Evolutionary conservation across 2,329 filamentous ascomycete species (phyloP).

Genomic region (Aureobasidium sp.): DNA sequence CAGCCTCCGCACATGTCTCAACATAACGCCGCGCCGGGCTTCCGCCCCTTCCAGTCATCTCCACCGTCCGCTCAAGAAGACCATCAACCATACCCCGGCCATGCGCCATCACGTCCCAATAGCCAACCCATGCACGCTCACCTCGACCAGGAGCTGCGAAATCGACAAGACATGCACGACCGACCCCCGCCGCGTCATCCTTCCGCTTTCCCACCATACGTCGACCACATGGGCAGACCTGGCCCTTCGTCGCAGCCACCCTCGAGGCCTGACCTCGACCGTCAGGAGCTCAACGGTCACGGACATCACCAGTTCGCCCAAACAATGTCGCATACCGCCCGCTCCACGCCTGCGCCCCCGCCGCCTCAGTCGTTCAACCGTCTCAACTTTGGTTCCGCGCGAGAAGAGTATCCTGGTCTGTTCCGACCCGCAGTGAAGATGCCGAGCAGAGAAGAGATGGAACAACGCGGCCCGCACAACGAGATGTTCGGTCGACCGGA

Average conservation of each 20-base stretch:
- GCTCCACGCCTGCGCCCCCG: conserved; percentile 5
- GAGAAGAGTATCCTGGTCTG: conserved; percentile 26
- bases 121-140: conserved; percentile 26
- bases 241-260: neutral
- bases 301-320: neutral
- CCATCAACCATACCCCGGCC: neutral
- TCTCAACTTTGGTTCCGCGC: conserved; percentile 23
- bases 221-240: conserved; percentile 1
- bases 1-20: conserved; percentile 16
- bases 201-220: conserved; percentile 5
- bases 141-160: conserved; percentile 16
- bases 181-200: neutral
- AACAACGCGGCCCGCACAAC: conserved; percentile 11
- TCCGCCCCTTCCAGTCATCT: conserved; percentile 28
- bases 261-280: conserved; percentile 1
- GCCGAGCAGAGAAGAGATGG: conserved; percentile 9
- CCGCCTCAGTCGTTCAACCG: conserved; percentile 17
- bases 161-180: conserved; percentile 15
- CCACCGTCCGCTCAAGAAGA: conserved; percentile 24
- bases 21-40: conserved; percentile 19
- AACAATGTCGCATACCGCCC: conserved; percentile 7
- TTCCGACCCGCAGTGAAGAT: conserved; percentile 23
- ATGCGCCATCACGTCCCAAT: conserved; percentile 25
- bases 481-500: conserved; percentile 1
- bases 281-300: neutral